Base-by-base conservation (phyloP, 179 eudicot genomes). In the Silene coronaria region DNA sequence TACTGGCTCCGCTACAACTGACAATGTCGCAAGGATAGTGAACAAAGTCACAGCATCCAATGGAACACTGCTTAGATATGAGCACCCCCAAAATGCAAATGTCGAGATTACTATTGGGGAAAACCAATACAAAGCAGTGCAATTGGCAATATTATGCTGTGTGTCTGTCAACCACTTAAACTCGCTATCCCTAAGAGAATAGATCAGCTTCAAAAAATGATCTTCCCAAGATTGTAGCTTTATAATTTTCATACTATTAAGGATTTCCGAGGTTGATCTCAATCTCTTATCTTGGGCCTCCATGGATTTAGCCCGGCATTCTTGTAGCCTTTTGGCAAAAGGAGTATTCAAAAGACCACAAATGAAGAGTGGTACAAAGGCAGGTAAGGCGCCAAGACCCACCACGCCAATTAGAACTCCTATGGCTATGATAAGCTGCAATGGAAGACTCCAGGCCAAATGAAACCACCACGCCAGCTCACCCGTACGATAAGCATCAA, bases 401-500 rank as follows among this genome's bases (percentile, higher is more conserved):
- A 88, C 88, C 38, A 89, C 83, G 19, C 79, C 73, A 16, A 82
- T 82, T 0, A 91, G 84, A 14, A 91, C 84, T 4, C 81, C 71
- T 1, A 87, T 76, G 9, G 88, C 78, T 73, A 88, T 75, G 64
- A 89, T 63, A 14, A 89, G 76, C 72, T 88, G 97, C 55, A 88
- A 13, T 1, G 78, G 30, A 22, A 72, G 82, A 48, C 65, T 80
- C 93, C 91, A 89, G 2, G 74, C 77, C 0, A 78, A 7, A 51
- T 91, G 93, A 68, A 88, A 84, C 93, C 93, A 89, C 82, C 82
- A 76, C 2, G 85, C 87, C 71, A 88, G 82, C 36, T 88, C 96
- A 21, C 93, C 91, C 90, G 88, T 88, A 32, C 97, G 80, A 45
- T 91, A 91, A 59, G 97, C 91, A 81, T 91, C 93, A 62, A 89